These are phyloP conservation scores for Triglochin maritima DNA, from an alignment of 106 monocot species.

Conservation along the genomic window DNA sequence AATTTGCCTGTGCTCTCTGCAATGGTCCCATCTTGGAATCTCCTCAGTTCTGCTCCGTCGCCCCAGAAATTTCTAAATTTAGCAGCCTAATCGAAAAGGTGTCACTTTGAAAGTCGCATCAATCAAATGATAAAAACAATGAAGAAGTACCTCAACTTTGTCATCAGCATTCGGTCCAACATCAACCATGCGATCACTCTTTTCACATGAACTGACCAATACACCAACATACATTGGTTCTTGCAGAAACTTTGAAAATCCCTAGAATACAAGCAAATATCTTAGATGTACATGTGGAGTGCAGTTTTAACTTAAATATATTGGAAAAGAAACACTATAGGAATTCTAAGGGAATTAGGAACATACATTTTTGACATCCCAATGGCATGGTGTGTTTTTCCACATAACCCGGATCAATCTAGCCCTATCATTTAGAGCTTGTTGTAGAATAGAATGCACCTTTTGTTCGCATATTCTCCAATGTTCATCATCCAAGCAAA, in stretches of 20 bases:
- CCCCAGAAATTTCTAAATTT: constrained; percentile 96
- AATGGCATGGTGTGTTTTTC: constrained; percentile 52
- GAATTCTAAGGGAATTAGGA: background rate
- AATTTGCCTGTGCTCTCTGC: constrained; percentile 80
- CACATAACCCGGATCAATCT: constrained; percentile 60
- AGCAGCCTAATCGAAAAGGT: constrained; percentile 26
- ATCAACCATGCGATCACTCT: constrained; percentile 59
- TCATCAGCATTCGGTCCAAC: constrained; percentile 75
- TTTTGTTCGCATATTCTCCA: constrained; percentile 59
- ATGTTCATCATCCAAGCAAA: constrained; percentile 73
- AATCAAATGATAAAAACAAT: background rate
- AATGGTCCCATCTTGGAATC: constrained; percentile 82
- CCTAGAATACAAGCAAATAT: constrained; percentile 23
- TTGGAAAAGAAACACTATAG: too few relatives aligned
- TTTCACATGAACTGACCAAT: constrained; percentile 46
- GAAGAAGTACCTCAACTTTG: constrained; percentile 51
- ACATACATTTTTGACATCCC: constrained; percentile 73
- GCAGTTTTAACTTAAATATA: background rate
- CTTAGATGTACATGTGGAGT: background rate
- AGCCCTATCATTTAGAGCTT: constrained; percentile 66
- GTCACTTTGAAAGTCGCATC: background rate
- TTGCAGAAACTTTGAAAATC: constrained; percentile 52
- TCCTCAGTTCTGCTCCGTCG: constrained; percentile 82
- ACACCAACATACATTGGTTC: constrained; percentile 74
- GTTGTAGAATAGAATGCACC: constrained; percentile 41